A percentile compares a stretch with the other conserved stretches of the same genome.
Conservation (phyloP, 495 filamentous ascomycete genomes). For the Letharia columbiana region DNA sequence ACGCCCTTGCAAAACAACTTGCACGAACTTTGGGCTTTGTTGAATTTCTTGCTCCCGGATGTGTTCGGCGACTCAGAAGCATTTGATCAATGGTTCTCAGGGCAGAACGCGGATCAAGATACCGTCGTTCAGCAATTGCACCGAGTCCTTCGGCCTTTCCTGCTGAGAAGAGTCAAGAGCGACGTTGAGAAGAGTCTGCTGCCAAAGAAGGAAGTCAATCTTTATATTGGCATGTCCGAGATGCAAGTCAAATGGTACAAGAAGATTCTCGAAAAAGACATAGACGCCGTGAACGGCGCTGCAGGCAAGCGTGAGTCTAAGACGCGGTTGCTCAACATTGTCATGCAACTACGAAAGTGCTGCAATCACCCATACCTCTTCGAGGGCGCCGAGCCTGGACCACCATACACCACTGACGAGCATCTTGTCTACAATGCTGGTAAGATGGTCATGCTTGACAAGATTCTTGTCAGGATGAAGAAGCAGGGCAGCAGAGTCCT, state of each 20-base stretch:
- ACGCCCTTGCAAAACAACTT: slow-evolving; percentile 98
- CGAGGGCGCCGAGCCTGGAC: slow-evolving; percentile 93
- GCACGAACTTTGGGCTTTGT: slow-evolving; percentile 96
- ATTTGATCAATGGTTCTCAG: slow-evolving; percentile 98
- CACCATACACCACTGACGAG: slow-evolving; percentile 96
- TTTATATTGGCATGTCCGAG: slow-evolving; percentile 97
- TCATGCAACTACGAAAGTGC: slow-evolving; percentile 99
- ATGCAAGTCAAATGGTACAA: slow-evolving; percentile 99
- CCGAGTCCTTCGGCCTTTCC: slow-evolving; percentile 83
- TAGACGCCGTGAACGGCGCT: slow-evolving; percentile 96
- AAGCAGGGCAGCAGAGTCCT: slow-evolving; percentile 81
- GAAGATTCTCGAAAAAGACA: slow-evolving; percentile 98
- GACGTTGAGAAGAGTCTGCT: slow-evolving; percentile 98
- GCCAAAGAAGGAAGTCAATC: slow-evolving; percentile 94
- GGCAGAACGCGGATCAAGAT: slow-evolving; percentile 81
- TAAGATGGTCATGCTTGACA: slow-evolving; percentile 97
- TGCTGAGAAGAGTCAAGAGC: slow-evolving; percentile 92
- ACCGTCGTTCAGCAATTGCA: slow-evolving; percentile 96
- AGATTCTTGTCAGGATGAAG: slow-evolving; percentile 75
- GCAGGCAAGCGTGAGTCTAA: slow-evolving; percentile 97
- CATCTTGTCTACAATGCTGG: slow-evolving; percentile 89
- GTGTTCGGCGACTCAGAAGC: slow-evolving; percentile 96
- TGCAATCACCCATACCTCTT: slow-evolving; percentile 99
- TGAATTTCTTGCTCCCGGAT: slow-evolving; percentile 95
- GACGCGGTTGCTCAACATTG: slow-evolving; percentile 96